Conservation (phyloP, 208 protist species). For the Acanthamoeba royreba region DNA sequence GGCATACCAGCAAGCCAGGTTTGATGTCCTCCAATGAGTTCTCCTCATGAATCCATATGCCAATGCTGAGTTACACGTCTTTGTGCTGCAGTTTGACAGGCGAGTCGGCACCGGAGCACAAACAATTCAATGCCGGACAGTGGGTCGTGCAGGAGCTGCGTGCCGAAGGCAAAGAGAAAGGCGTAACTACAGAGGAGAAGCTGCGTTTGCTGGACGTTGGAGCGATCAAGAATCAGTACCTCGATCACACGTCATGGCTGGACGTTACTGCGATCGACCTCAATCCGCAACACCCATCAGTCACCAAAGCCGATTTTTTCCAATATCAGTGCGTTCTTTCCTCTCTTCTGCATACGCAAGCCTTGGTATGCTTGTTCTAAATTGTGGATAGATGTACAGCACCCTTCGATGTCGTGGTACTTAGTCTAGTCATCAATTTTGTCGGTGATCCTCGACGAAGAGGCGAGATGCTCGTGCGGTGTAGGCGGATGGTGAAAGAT, state of each 20-base stretch:
- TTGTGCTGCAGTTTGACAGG: neutral
- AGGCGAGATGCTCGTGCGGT: constrained; percentile 33
- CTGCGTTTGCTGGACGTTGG: constrained; percentile 51
- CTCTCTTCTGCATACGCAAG: neutral
- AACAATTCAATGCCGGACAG: neutral
- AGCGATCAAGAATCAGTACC: constrained; percentile 54
- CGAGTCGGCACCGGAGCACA: neutral
- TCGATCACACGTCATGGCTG: neutral
- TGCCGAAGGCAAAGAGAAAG: no score
- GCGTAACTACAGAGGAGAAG: no score
- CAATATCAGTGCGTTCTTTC: neutral
- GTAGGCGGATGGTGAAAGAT: neutral
- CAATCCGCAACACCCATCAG: constrained; percentile 31
- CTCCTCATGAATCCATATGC: neutral
- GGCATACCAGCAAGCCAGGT: neutral
- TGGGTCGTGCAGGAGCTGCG: constrained; percentile 2
- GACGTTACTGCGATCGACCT: constrained; percentile 36
- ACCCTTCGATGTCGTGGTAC: constrained; percentile 39
- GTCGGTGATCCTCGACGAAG: constrained; percentile 8
- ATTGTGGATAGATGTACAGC: neutral
- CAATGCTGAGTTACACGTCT: no score
- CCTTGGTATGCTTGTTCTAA: neutral
- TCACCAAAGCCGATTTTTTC: constrained; percentile 49
- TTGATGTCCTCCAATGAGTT: neutral
- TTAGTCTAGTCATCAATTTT: constrained; percentile 50